Evolutionary conservation across 441 rosid genomes (phyloP).

Genomic region (Euphorbia celastroides): DNA sequence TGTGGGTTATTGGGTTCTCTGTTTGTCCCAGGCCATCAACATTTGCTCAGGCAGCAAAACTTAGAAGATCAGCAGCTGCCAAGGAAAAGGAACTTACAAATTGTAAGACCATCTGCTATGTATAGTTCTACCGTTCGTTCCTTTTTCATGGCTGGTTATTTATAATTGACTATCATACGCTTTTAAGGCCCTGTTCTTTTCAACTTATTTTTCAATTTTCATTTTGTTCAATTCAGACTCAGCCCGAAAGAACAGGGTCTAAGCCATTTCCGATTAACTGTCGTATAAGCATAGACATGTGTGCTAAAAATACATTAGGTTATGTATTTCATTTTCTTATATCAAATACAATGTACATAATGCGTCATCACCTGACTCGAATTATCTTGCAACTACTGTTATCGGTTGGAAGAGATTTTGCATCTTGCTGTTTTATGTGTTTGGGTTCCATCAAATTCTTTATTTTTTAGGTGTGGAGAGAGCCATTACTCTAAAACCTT

Average conservation of each 20-base stretch:
- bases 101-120: slow-evolving; percentile 34
- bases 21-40: slow-evolving; percentile 72
- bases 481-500: not conserved
- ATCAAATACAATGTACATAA: no score
- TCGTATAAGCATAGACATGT: not conserved
- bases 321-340: not conserved
- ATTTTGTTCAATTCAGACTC: no score
- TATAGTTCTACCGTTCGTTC: no score
- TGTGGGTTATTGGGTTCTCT: slow-evolving; percentile 8
- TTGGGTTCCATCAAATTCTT: not conserved
- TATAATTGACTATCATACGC: not conserved
- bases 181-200: no score
- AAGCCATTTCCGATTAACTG: slow-evolving; percentile 4
- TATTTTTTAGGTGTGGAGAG: not conserved
- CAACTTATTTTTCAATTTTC: no score
- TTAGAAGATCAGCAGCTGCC: slow-evolving; percentile 68
- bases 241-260: no score
- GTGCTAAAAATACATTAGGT: not conserved
- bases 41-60: slow-evolving; percentile 91
- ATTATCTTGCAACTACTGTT: not conserved
- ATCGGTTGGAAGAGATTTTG: not conserved
- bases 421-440: not conserved
- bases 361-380: not conserved
- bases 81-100: slow-evolving; percentile 84
- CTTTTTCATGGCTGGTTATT: no score